These are phyloP conservation scores for Fusarium setosum DNA, from an alignment of 2,329 filamentous ascomycete genomes.

Conservation along the genomic window DNA sequence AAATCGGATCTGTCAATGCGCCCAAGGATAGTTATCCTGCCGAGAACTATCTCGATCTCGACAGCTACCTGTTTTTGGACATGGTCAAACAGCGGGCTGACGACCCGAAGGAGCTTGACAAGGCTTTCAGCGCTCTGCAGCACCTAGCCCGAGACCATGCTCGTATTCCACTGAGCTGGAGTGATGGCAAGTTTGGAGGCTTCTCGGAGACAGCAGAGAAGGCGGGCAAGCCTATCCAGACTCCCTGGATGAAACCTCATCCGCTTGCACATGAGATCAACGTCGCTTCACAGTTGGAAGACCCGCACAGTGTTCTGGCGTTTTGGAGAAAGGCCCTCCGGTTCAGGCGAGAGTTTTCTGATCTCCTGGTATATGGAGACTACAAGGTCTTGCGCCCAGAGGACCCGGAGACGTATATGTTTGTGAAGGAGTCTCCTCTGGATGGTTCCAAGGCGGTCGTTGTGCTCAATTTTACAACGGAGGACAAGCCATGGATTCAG, in stretches of 20 bases:
- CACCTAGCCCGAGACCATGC: slow-evolving; percentile 67
- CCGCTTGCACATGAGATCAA: slow-evolving; percentile 59
- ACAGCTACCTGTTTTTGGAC: slow-evolving; percentile 57
- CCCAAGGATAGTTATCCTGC: slow-evolving; percentile 68
- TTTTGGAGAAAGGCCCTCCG: slow-evolving; percentile 48
- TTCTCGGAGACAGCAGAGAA: slow-evolving; percentile 52
- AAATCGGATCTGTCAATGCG: slow-evolving; percentile 72
- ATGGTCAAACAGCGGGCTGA: slow-evolving; percentile 45
- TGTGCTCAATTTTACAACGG: slow-evolving; percentile 47
- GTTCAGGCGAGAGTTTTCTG: slow-evolving; percentile 46
- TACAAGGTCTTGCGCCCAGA: slow-evolving; percentile 42
- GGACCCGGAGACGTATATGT: slow-evolving; percentile 42
- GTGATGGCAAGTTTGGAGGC: slow-evolving; percentile 44
- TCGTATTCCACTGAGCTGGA: slow-evolving; percentile 76
- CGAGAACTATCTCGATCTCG: slow-evolving; percentile 63
- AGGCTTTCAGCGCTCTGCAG: slow-evolving; percentile 46
- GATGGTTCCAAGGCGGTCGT: slow-evolving; percentile 41
- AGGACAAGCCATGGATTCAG: slow-evolving; percentile 41
- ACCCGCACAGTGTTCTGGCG: slow-evolving; percentile 49
- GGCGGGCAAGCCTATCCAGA: slow-evolving; percentile 39
- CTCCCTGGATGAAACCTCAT: slow-evolving; percentile 50
- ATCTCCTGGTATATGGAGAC: slow-evolving; percentile 50
- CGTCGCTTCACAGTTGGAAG: slow-evolving; percentile 62
- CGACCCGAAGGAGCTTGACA: slow-evolving; percentile 49
- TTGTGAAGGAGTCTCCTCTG: slow-evolving; percentile 45